Conservation (phyloP, 352 stramenopile genomes). For the Pythium myriotylum region DNA sequence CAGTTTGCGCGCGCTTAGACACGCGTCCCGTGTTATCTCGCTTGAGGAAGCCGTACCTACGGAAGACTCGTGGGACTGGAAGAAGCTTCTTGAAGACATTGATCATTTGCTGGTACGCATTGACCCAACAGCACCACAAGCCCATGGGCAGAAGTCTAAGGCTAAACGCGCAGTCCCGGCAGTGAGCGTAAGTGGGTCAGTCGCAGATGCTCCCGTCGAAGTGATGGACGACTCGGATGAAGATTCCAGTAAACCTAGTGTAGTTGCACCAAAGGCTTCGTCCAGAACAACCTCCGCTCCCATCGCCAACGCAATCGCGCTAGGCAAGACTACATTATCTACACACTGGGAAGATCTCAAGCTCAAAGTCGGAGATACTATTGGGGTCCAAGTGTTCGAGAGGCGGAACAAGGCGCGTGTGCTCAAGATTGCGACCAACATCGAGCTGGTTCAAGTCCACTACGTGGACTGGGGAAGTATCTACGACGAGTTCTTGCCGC, state of each 20-base stretch:
- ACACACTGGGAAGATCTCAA: slow-evolving; percentile 70
- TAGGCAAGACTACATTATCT: slow-evolving; percentile 22
- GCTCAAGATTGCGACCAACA: slow-evolving; percentile 63
- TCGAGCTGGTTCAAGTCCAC: slow-evolving; percentile 77
- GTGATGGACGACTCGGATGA: not conserved
- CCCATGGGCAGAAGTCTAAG: slow-evolving; percentile 25
- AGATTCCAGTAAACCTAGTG: not conserved
- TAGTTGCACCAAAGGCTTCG: not conserved
- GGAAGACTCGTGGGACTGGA: slow-evolving; percentile 80
- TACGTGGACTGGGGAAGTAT: slow-evolving; percentile 84
- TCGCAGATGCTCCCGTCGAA: not conserved
- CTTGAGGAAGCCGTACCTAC: slow-evolving; percentile 72
- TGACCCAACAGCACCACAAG: slow-evolving; percentile 35
- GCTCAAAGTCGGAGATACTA: slow-evolving; percentile 59
- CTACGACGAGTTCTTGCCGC: slow-evolving; percentile 79
- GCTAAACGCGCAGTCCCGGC: slow-evolving; percentile 15
- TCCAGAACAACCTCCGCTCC: slow-evolving; percentile 9
- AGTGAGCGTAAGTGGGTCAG: slow-evolving; percentile 9
- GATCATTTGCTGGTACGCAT: slow-evolving; percentile 63
- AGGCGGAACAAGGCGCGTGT: slow-evolving; percentile 73
- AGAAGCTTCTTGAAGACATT: slow-evolving; percentile 75
- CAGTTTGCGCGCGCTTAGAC: slow-evolving; percentile 57
- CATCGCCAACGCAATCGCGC: slow-evolving; percentile 15
- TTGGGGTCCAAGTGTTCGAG: slow-evolving; percentile 78
- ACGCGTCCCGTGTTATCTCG: slow-evolving; percentile 63